Base-by-base conservation (phyloP, 495 filamentous ascomycete genomes). In the Cairneyella variabilis region DNA sequence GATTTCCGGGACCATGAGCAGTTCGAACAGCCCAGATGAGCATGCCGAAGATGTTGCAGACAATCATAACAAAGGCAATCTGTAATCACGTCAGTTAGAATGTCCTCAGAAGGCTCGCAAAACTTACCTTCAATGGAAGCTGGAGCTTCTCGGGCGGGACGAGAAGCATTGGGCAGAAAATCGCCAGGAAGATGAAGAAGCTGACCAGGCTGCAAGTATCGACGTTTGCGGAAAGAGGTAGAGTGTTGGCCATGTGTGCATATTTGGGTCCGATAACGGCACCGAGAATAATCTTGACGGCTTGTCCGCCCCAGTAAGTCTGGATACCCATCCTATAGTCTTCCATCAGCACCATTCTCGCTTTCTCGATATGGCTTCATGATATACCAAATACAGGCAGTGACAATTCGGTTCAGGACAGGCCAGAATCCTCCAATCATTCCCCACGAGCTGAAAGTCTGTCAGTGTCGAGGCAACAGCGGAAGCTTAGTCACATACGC, bases 371-470 rank as follows among this genome's bases (percentile, higher is more conserved):
- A 78, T 14, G 3, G 34, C 20, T 69, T 61, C 91, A 87, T 11
- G 91, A 87, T 90, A 57, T 92, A 93, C 86, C 87, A 90, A 43
- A 90, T 77, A 68, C 86, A 82, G 18, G 90, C 86, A 80, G 95
- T 92, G 9, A 81, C 89, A 20, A 89, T 88, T 30, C 91, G 78
- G 62, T 95, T 95, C 56, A 97, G 82, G 3, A 96, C 84, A 1
- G 91, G 90, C 90, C 90, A 96, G 52, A 95, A 70, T 22, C 79
- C 83, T 2, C 90, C 90, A 22, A 59, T 54, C 56, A 59, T 59
- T 43, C 56, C 56, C 56, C 56, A 59, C 3, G 56, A 59, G 10
- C 56, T 59, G 25, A 0, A 30, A 22, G 4, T n/a, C 6, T 11
- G 25, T 58, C 14, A 58, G 50, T 25, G n/a, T 23, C 12, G 5